Evolutionary conservation across 345 rosid genomes (phyloP), one percentile per base, ranked within the genome.

Genomic region (Populus ilicifolia): DNA sequence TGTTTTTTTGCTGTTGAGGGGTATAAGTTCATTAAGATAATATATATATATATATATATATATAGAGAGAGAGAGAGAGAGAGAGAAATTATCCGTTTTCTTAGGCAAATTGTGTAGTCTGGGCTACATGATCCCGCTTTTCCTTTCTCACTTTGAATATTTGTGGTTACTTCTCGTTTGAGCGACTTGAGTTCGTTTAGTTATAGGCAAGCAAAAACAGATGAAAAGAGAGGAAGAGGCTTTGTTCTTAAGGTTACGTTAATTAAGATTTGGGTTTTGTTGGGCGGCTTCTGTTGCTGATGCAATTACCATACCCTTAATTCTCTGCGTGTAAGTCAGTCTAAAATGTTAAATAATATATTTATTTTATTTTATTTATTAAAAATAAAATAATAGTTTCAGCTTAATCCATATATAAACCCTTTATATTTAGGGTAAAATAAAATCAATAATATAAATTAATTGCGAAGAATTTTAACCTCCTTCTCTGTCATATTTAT

Each of bases 211-310:
- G 80, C 75, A 68, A 81, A 77, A 38, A 5, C 1, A 71, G 76
- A 75, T 16, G 44, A 35, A 30, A 48, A 38, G 46, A 12, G 13
- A 29, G 33, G 33, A 23, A 29, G 38, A 83, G 44, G 74, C 85
- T 85, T 86, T 77, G 74, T 78, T 77, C 78, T 25, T 77, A 87
- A 84, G 90, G 61, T 86, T 87, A 86, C 86, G 88, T 84, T 81
- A 82, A 39, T n/a, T n/a, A 67, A 13, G 75, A 52, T 75, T 66
- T 5, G n/a, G 67, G 75, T 48, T 46, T 6, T 63, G 67, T 27
- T 71, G 78, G 87, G 80, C 80, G 88, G 90, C 79, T 78, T 72
- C 48, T 18, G 70, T 64, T 80, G 89, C 90, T 89, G 84, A 90
- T 90, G 89, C 84, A 79, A 71, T 85, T 78, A 80, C 83, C 76